Conservation (phyloP, 2,329 filamentous ascomycete genomes). For the Fusarium illudens region DNA sequence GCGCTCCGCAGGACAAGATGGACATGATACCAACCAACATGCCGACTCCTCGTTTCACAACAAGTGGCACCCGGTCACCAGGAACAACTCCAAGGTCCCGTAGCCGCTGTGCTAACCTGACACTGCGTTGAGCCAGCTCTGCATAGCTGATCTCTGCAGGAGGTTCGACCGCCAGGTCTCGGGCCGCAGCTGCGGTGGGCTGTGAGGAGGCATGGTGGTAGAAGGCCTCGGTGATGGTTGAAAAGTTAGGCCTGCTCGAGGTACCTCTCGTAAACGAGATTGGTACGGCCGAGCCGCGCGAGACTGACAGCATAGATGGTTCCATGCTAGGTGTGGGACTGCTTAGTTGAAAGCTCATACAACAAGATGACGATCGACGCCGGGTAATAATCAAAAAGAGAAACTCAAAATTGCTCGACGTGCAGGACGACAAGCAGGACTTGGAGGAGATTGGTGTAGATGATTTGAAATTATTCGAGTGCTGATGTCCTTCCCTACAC, state of each 20-base stretch:
- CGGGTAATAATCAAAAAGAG: conserved; percentile 1
- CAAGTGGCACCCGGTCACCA: conserved; percentile 61
- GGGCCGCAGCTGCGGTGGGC: conserved; percentile 51
- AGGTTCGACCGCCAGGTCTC: conserved; percentile 44
- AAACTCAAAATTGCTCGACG: conserved; percentile 24
- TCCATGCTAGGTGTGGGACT: conserved; percentile 23
- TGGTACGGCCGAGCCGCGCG: conserved; percentile 16
- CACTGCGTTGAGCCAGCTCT: conserved; percentile 50
- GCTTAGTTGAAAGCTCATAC: not conserved
- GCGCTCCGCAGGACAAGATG: conserved; percentile 62
- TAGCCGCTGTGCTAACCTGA: conserved; percentile 52
- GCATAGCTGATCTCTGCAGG: conserved; percentile 54
- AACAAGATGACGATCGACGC: conserved; percentile 30
- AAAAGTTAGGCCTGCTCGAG: conserved; percentile 29
- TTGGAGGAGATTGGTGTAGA: conserved; percentile 11
- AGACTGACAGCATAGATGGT: not conserved
- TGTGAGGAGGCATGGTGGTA: conserved; percentile 48
- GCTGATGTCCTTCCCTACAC: conserved; percentile 18
- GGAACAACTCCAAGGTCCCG: conserved; percentile 51
- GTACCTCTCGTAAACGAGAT: conserved; percentile 35
- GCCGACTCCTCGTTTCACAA: conserved; percentile 62
- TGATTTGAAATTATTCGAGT: conserved; percentile 30
- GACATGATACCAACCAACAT: conserved; percentile 66
- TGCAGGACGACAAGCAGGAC: not conserved
- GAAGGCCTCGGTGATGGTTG: conserved; percentile 50